Conservation (phyloP, 371 early-diverging fungal species). For the Conidiobolus coronatus region DNA sequence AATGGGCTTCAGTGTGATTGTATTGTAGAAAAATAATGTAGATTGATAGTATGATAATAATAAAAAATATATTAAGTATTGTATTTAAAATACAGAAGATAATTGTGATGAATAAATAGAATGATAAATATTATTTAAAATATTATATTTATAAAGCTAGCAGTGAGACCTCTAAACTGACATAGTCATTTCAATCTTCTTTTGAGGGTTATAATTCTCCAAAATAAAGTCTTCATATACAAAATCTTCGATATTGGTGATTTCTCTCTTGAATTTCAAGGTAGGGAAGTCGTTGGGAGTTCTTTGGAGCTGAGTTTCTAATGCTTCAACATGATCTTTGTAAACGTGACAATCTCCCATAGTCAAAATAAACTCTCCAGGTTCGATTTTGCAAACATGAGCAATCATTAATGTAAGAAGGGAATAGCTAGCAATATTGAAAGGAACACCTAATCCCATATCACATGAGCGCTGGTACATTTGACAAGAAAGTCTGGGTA, state of each 20-base stretch:
- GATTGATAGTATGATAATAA: no score
- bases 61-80: no score
- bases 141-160: no score
- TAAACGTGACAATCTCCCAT: slow-evolving; percentile 98
- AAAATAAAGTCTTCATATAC: slow-evolving; percentile 64
- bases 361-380: slow-evolving; percentile 83
- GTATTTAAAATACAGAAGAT: no score
- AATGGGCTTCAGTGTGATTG: no score
- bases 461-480: slow-evolving; percentile 98
- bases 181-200: slow-evolving; percentile 93
- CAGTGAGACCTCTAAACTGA: slow-evolving; percentile 28
- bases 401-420: slow-evolving; percentile 88
- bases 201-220: slow-evolving; percentile 72
- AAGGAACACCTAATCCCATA: slow-evolving; percentile 97
- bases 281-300: slow-evolving; percentile 77
- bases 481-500: slow-evolving; percentile 59
- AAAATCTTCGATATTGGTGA: slow-evolving; percentile 66
- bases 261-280: slow-evolving; percentile 25
- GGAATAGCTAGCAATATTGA: slow-evolving; percentile 98
- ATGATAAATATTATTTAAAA: no score
- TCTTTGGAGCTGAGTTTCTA: slow-evolving; percentile 63
- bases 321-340: slow-evolving; percentile 74
- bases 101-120: no score
- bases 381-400: slow-evolving; percentile 64
- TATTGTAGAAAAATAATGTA: no score